Evolutionary conservation across 2,329 filamentous ascomycete species (phyloP).

Genomic region (Colletotrichum sansevieriae): DNA sequence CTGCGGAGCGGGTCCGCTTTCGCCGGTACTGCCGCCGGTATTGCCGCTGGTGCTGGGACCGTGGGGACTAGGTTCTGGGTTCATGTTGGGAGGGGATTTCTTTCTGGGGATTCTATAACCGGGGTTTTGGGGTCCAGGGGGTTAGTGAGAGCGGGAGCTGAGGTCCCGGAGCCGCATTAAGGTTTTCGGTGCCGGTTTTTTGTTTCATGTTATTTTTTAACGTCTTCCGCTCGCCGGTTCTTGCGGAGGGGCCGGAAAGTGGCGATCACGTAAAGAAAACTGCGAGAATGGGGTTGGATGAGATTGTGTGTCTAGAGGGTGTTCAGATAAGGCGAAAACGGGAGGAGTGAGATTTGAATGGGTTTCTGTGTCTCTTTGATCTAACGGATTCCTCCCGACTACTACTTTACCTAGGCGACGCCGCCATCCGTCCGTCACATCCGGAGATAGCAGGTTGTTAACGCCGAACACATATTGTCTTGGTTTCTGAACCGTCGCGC

Average conservation of each 20-base stretch:
- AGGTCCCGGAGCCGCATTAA: conserved; percentile 3
- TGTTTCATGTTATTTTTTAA: no score
- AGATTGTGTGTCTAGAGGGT: not conserved
- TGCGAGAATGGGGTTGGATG: not conserved
- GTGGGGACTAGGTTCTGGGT: not conserved
- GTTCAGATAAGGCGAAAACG: not conserved
- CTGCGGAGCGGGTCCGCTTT: not conserved
- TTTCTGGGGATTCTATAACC: not conserved
- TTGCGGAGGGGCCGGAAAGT: not conserved
- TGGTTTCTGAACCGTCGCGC: not conserved
- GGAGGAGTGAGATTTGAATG: not conserved
- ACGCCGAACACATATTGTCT: conserved; percentile 6
- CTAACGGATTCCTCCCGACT: not conserved
- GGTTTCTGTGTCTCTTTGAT: conserved; percentile 5
- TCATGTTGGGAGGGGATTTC: not conserved
- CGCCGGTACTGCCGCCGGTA: conserved; percentile 8
- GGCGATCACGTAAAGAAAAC: conserved; percentile 1
- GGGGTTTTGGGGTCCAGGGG: not conserved
- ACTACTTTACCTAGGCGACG: conserved; percentile 14
- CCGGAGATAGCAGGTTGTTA: conserved; percentile 30
- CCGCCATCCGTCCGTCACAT: conserved; percentile 21
- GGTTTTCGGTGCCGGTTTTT: conserved; percentile 14
- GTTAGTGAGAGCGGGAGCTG: not conserved
- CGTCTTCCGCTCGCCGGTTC: conserved; percentile 5
- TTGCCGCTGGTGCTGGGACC: conserved; percentile 1